phyloP scores from a whole-genome alignment of 345 rosid genomes.

The Turnera subulata region DNA sequence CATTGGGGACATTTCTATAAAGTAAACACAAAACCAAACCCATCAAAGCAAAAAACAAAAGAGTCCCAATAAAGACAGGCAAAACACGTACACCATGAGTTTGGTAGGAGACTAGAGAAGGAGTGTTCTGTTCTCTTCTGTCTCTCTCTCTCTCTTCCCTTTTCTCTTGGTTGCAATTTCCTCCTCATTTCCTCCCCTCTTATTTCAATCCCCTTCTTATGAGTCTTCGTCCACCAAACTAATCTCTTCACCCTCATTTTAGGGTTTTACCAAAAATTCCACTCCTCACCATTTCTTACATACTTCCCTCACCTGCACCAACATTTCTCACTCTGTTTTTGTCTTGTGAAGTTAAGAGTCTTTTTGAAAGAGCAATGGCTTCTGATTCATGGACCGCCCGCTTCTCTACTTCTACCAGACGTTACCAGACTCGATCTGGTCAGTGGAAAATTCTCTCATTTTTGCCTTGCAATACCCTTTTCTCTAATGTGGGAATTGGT shows the following conservation, averaged over 20 bases:
- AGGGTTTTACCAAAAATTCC: not conserved
- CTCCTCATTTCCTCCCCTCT: conserved; percentile 9
- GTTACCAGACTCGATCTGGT: conserved; percentile 46
- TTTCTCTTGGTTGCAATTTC: too few relatives aligned
- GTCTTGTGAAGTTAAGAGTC: not conserved
- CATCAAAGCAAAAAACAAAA: not conserved
- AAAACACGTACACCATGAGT: conserved; percentile 14
- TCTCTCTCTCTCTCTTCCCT: conserved; percentile 11
- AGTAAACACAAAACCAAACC: conserved; percentile 1
- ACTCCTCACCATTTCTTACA: not conserved
- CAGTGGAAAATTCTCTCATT: not conserved
- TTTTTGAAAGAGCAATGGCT: conserved; percentile 25
- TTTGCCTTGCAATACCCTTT: not conserved
- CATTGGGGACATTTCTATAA: conserved; percentile 7
- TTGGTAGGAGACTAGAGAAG: conserved; percentile 21
- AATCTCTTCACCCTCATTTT: not conserved
- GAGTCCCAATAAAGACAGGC: conserved; percentile 3
- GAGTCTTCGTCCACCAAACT: too few relatives aligned
- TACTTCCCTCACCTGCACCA: not conserved
- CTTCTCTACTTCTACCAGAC: conserved; percentile 36
- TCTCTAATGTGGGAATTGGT: conserved; percentile 1
- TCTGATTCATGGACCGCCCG: conserved; percentile 45
- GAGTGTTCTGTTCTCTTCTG: conserved; percentile 14
- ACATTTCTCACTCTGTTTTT: not conserved
- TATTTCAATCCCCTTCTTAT: not conserved